Base-by-base conservation (phyloP, 2,329 filamentous ascomycete genomes). In the Hypoxylon sp. region DNA sequence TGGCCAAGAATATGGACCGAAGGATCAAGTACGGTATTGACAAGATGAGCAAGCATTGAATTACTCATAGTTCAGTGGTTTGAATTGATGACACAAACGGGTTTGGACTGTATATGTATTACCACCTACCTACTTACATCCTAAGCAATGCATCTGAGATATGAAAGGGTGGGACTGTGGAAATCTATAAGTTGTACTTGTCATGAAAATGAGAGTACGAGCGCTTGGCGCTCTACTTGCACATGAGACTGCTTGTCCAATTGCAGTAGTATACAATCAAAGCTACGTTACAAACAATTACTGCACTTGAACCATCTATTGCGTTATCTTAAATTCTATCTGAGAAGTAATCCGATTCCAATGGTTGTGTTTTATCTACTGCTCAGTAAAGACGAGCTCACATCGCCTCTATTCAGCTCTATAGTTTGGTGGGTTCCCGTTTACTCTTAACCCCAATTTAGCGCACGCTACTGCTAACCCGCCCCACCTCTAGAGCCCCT, bases 1-100 rank as follows among this genome's bases (percentile, higher is more conserved):
- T 85, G 77, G 85, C 84, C 56, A 82, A 82, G 77, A 79, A 77
- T 50, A 77, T 85, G 59, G 82, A 86, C 72, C 77, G 78, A 41
- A 78, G 82, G 65, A 87, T 87, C 73, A 81, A 81, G 77, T 79
- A 73, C 30, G 79, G 84, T 32, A 82, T 87, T 49, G 79, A 80
- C 41, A 80, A 80, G 55, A 63, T 74, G 63, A 62, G 51, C 60
- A 75, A 65, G 60, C 41, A 63, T 10, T 69, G 58, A 52, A 45
- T 21, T 11, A n/a, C 45, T 32, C 3, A n/a, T 38, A 21, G 21
- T 52, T 17, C 46, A 38, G 45, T n/a, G 41, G 25, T 28, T 19
- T 7, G 30, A 11, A 49, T 19, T 63, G 43, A 55, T 14, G 23
- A 17, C 38, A 23, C 25, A 19, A n/a, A 17, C 34, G 48, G 14